Base-by-base conservation (phyloP, 495 filamentous ascomycete genomes). In the Aspergillus haitiensis region DNA sequence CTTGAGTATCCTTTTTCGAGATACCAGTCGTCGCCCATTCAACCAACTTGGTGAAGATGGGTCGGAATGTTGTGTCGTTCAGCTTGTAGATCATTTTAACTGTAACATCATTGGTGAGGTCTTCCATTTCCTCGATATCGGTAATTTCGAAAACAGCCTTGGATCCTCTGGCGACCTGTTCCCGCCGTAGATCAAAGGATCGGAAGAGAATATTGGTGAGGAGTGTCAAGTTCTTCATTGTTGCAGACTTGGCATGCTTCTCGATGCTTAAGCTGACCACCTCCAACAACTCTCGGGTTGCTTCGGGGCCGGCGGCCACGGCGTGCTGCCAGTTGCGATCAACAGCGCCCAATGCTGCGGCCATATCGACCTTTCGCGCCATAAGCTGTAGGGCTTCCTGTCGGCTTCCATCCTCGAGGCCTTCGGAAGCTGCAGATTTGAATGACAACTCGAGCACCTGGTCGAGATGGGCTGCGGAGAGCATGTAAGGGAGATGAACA, bases 11-110 rank as follows among this genome's bases (percentile, higher is more conserved):
- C 56, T 81, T 81, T 73, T 86, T 88, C 21, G 86, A 73, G n/a
- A 73, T 57, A 58, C 75, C 58, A 58, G 73, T 67, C 21, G 75
- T 81, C 0, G 88, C 84, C 91, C 92, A 96, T 35, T 96, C 92
- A 21, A 93, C 78, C 6, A 97, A 72, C 55, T 85, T 84, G 13
- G 84, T 80, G 71, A 98, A 98, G 52, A 98, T 85, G 0, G 94
- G 94, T n/a, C 93, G 84, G 83, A 98, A 98, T 15, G 89, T 84
- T n/a, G 88, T 84, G 72, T 98, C 95, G 72, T 97, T 98, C 18
- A 98, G 82, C 80, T 97, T 97, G 75, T 95, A 90, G 52, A 94
- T 89, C 86, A 96, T 93, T 70, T 91, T 88, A 40, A 98, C 84
- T 0, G 85, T 86, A 3, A 86, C 79, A 10, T 86, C 79, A 63